A percentile compares a stretch with the other conserved stretches of the same genome.
phyloP scores from a whole-genome alignment of 2,329 filamentous ascomycete species.

The Anthostomella pinea region DNA sequence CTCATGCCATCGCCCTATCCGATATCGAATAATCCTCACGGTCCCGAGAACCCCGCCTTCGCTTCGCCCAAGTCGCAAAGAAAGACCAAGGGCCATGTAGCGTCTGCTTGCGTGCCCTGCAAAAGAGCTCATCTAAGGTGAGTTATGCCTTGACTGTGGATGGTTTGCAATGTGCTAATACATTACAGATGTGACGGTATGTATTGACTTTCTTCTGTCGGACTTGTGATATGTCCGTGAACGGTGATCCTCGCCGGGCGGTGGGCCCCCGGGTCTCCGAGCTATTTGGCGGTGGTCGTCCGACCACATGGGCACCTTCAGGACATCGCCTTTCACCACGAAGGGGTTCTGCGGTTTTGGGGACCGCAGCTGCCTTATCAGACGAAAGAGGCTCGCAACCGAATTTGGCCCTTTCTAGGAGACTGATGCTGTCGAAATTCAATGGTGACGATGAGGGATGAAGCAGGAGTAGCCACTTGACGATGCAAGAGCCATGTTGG shows the following conservation, averaged over 20 bases:
- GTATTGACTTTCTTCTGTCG: conserved; percentile 35
- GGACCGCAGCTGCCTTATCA: no score
- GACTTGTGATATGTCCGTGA: conserved; percentile 12
- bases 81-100: conserved; percentile 77
- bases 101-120: conserved; percentile 81
- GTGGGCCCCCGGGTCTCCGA: no score
- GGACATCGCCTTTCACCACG: no score
- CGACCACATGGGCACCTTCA: no score
- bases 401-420: background rate
- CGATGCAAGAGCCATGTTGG: background rate
- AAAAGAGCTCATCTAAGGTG: conserved; percentile 77
- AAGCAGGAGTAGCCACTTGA: background rate
- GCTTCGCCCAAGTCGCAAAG: conserved; percentile 60
- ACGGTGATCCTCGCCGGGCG: no score
- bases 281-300: no score
- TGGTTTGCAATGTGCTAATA: conserved; percentile 32
- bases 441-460: no score
- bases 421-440: no score
- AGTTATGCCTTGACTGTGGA: conserved; percentile 23
- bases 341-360: no score
- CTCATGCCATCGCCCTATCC: conserved; percentile 27
- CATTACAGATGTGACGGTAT: conserved; percentile 59
- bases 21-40: conserved; percentile 33
- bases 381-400: background rate
- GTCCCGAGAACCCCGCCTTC: conserved; percentile 45